Conservation (phyloP, 148 eudicot genomes). For the Euryodendron excelsum region DNA sequence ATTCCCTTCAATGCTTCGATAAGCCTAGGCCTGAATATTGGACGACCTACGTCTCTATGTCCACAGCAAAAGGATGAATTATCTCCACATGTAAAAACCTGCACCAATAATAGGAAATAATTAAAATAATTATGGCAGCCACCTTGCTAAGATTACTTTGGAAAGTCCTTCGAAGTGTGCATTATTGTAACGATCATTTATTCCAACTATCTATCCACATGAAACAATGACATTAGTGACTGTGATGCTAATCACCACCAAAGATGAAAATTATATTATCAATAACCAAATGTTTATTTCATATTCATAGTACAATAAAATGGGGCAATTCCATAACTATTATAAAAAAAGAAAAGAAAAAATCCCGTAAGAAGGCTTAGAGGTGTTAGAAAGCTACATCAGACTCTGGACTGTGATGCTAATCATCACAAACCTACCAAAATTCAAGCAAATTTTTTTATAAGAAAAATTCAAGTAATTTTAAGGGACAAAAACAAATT, state of each 20-base stretch:
- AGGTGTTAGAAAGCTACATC: not conserved
- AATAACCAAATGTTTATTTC: not conserved
- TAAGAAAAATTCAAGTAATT: not conserved
- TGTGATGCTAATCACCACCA: no score
- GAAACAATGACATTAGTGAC: not conserved
- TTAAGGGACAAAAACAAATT: not conserved
- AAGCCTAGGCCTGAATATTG: conserved; percentile 79
- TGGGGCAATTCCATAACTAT: not conserved
- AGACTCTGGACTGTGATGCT: not conserved
- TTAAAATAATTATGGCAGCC: not conserved
- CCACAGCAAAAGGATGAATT: conserved; percentile 94
- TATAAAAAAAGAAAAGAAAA: no score
- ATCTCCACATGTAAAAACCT: conserved; percentile 97
- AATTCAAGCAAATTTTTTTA: no score
- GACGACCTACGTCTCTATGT: conserved; percentile 73
- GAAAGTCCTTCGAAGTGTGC: not conserved
- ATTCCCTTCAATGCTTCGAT: conserved; percentile 80
- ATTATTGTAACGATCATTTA: not conserved
- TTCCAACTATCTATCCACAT: not conserved
- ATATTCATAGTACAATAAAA: not conserved
- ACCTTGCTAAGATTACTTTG: not conserved
- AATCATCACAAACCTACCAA: not conserved
- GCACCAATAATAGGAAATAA: conserved; percentile 14
- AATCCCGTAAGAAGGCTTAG: not conserved
- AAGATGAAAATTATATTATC: not conserved